These are phyloP conservation scores for Monosporozyma aquatica DNA, from an alignment of 805 yeast genomes.

Conservation along the genomic window DNA sequence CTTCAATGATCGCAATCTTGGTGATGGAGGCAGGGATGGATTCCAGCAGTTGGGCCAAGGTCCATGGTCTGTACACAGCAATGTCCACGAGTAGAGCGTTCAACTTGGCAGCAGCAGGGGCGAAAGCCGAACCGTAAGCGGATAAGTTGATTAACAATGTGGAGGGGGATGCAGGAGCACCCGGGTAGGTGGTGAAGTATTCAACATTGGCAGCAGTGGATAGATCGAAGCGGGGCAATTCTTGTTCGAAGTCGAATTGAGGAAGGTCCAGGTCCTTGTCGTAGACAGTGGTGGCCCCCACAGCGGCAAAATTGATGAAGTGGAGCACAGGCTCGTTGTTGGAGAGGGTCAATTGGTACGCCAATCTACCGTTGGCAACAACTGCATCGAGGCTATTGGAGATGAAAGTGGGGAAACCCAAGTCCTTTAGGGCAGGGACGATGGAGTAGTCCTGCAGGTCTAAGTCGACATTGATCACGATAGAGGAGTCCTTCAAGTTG, in stretches of 20 bases:
- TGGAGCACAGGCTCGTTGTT: slow-evolving; percentile 57
- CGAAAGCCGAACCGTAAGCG: slow-evolving; percentile 38
- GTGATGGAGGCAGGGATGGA: slow-evolving; percentile 46
- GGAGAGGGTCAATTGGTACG: slow-evolving; percentile 47
- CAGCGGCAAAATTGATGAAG: slow-evolving; percentile 36
- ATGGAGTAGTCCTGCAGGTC: slow-evolving; percentile 55
- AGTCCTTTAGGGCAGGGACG: slow-evolving; percentile 65
- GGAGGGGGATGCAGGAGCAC: neutral
- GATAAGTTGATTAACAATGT: slow-evolving; percentile 49
- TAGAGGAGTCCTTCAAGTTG: slow-evolving; percentile 33
- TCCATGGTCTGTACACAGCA: slow-evolving; percentile 68
- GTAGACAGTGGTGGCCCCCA: slow-evolving; percentile 5
- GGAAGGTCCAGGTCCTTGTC: slow-evolving; percentile 1
- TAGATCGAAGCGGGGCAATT: neutral
- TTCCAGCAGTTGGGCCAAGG: slow-evolving; percentile 40
- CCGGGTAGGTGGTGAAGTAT: neutral
- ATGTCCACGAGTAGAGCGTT: slow-evolving; percentile 34
- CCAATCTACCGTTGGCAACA: slow-evolving; percentile 43
- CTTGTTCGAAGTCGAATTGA: neutral
- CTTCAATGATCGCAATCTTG: slow-evolving; percentile 60
- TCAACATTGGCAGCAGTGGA: neutral
- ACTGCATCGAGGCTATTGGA: slow-evolving; percentile 55
- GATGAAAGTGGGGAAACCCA: slow-evolving; percentile 53
- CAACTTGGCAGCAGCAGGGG: slow-evolving; percentile 28
- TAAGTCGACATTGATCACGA: slow-evolving; percentile 55